Percentiles rank a stretch among this genome's conserved stretches.
phyloP scores from a whole-genome alignment of 148 eudicot species.

The Talinum fruticosum region DNA sequence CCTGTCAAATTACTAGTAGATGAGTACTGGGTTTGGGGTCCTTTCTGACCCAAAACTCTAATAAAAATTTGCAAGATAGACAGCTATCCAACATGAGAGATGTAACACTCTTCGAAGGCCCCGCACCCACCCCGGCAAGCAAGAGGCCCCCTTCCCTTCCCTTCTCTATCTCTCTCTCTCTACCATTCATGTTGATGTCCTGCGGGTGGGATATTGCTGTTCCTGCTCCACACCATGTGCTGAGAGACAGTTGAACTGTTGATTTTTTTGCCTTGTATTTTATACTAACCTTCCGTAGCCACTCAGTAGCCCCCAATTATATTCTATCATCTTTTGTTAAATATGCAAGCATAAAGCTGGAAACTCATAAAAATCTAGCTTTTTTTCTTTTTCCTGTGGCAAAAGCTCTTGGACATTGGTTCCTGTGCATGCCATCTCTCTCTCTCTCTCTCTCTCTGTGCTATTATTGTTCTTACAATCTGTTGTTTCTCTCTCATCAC shows the following conservation, averaged over 20 bases:
- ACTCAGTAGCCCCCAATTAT: background rate
- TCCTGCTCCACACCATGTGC: slow-evolving; percentile 28
- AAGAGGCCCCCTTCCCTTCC: background rate
- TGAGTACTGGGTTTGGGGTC: slow-evolving; percentile 11
- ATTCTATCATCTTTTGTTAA: background rate
- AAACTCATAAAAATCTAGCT: slow-evolving; percentile 7
- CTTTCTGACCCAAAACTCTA: slow-evolving; percentile 1
- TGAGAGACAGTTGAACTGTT: slow-evolving; percentile 6
- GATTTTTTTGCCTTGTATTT: background rate
- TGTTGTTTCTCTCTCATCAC: slow-evolving; percentile 6
- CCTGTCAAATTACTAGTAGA: slow-evolving; percentile 7
- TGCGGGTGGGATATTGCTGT: slow-evolving; percentile 15
- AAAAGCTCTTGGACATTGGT: slow-evolving; percentile 16
- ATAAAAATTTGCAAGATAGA: slow-evolving; percentile 9
- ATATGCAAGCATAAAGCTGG: background rate
- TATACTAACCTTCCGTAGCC: background rate
- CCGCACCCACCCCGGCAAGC: too few relatives aligned
- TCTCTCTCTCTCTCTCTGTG: background rate
- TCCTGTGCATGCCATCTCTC: slow-evolving; percentile 17
- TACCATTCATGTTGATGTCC: background rate
- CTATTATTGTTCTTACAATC: background rate
- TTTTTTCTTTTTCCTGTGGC: slow-evolving; percentile 8
- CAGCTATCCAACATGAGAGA: slow-evolving; percentile 33
- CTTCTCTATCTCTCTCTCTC: slow-evolving; percentile 13
- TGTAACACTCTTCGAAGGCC: slow-evolving; percentile 25